A percentile compares a stretch with the other conserved stretches of the same genome.
Conservation (phyloP, 129 eudicot species). For the Artemisia argyi region DNA sequence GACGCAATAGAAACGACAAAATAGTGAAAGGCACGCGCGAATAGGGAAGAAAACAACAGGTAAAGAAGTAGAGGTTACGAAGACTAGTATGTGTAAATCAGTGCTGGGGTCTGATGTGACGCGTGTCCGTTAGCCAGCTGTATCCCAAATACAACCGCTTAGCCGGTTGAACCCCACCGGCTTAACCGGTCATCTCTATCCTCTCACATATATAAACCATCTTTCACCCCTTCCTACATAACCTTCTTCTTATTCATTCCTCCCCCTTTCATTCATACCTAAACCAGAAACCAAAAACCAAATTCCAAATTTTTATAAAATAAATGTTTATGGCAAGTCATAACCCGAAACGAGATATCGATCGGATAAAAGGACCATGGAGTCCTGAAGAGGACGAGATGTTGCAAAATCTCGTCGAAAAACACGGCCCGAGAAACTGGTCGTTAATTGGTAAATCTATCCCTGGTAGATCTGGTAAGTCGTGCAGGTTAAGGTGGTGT, state of each 20-base stretch:
- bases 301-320: too few species aligned
- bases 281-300: too few species aligned
- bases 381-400: conserved; percentile 86
- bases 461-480: conserved; percentile 83
- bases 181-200: conserved; percentile 56
- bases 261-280: neutral
- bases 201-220: conserved; percentile 31
- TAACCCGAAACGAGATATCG: conserved; percentile 37
- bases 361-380: conserved; percentile 98
- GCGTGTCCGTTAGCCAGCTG: conserved; percentile 90
- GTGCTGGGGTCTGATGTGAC: conserved; percentile 55
- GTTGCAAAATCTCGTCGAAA: conserved; percentile 58
- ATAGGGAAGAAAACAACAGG: neutral
- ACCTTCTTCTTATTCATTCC: conserved; percentile 17
- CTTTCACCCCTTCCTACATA: conserved; percentile 24
- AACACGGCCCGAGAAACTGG: conserved; percentile 90
- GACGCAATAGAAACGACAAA: conserved; percentile 14
- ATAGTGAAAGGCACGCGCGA: neutral
- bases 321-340: conserved; percentile 30
- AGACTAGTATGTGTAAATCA: conserved; percentile 52
- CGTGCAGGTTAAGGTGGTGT: conserved; percentile 88
- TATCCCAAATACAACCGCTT: conserved; percentile 80
- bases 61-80: conserved; percentile 27
- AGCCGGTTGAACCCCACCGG: conserved; percentile 54
- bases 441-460: conserved; percentile 74